These are phyloP conservation scores for Paxillus rubicundulus DNA, from an alignment of 768 basidiomycete species.

Conservation along the genomic window DNA sequence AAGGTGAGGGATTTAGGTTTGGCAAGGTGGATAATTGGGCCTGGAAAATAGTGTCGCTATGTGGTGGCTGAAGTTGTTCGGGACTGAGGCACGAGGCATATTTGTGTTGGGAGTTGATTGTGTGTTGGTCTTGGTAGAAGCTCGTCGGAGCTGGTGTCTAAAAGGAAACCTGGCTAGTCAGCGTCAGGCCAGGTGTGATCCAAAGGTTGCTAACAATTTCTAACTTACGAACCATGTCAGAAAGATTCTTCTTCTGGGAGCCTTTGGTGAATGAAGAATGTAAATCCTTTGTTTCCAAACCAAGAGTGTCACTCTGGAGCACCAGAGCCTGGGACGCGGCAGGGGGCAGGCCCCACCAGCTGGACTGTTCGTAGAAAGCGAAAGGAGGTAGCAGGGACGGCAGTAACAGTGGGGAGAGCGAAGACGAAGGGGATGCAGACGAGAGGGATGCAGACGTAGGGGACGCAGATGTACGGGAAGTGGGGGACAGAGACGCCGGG, in stretches of 20 bases:
- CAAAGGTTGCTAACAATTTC: constrained; percentile 26
- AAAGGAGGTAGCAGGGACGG: constrained; percentile 16
- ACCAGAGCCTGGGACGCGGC: constrained; percentile 14
- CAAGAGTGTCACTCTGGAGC: constrained; percentile 6
- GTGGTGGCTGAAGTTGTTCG: not conserved
- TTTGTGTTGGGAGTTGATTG: not conserved
- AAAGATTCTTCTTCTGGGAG: constrained; percentile 18
- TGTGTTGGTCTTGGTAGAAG: constrained; percentile 8
- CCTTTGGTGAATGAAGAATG: constrained; percentile 22
- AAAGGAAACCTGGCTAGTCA: not conserved
- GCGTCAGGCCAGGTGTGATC: not conserved
- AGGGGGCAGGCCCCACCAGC: not conserved
- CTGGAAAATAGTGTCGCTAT: not conserved
- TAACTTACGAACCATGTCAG: constrained; percentile 22
- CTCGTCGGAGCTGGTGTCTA: constrained; percentile 29
- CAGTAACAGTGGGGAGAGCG: constrained; percentile 15
- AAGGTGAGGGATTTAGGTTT: not conserved
- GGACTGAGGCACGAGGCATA: not conserved
- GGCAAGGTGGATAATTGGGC: not conserved
- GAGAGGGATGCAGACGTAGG: constrained; percentile 5
- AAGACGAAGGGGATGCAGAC: constrained; percentile 4
- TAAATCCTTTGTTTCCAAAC: constrained; percentile 11
- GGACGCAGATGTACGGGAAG: not conserved
- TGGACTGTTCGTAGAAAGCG: constrained; percentile 5
- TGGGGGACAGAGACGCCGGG: constrained; percentile 1